These are phyloP conservation scores for Trichosporon inkin DNA, from an alignment of 1,284 basidiomycete species.

Conservation along the genomic window DNA sequence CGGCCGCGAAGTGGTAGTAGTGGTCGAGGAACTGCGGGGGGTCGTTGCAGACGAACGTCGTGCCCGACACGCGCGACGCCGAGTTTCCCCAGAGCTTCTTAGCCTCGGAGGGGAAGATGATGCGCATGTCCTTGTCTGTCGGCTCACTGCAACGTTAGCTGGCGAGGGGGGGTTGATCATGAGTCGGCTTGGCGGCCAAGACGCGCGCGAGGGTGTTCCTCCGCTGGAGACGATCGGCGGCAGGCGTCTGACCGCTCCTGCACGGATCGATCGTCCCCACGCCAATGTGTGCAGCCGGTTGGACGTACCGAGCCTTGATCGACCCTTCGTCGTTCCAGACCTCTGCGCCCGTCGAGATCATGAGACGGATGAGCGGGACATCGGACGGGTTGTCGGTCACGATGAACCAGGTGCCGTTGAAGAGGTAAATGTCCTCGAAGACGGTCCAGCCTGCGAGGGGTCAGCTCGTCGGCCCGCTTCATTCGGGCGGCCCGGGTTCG, in stretches of 20 bases:
- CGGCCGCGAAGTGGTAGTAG: conserved; percentile 74
- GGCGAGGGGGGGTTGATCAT: not conserved
- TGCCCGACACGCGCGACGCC: conserved; percentile 46
- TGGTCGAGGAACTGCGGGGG: conserved; percentile 69
- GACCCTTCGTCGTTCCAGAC: conserved; percentile 52
- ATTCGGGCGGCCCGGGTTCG: not conserved
- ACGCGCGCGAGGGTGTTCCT: too few species aligned
- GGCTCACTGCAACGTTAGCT: conserved; percentile 52
- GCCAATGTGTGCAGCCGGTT: not conserved
- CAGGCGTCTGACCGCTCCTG: not conserved
- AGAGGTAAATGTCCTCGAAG: conserved; percentile 61
- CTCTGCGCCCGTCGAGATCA: conserved; percentile 51
- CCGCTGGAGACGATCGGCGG: too few species aligned
- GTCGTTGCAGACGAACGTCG: conserved; percentile 63
- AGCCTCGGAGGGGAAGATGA: conserved; percentile 67
- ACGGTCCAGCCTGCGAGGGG: conserved; percentile 62
- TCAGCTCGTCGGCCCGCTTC: not conserved
- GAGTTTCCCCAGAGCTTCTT: conserved; percentile 61
- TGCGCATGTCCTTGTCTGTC: conserved; percentile 68
- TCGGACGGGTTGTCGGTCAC: conserved; percentile 49
- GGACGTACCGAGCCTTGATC: conserved; percentile 44
- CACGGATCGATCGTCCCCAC: not conserved
- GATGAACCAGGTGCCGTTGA: conserved; percentile 52
- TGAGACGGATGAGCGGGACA: conserved; percentile 49
- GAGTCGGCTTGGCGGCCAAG: not conserved